Evolutionary conservation across 306 rosid genomes (phyloP).

Genomic region (Quercus ilex): DNA sequence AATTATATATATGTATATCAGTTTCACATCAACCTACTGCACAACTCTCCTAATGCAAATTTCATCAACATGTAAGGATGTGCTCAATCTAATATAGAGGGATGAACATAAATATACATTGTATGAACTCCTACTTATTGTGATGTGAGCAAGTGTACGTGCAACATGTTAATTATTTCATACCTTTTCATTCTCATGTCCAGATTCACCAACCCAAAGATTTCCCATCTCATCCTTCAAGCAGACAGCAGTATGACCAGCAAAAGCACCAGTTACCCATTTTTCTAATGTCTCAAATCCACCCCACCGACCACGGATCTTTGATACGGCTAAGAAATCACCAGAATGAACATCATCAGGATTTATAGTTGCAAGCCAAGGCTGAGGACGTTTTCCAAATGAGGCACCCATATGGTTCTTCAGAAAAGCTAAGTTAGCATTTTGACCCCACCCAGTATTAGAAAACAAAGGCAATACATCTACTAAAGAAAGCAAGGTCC

Average conservation of each 20-base stretch:
- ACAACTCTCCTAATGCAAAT: not conserved
- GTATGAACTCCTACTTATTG: too few species aligned
- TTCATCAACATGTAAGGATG: not conserved
- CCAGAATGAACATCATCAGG: slow-evolving; percentile 92
- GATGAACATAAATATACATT: not conserved
- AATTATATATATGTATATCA: too few species aligned
- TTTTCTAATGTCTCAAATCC: slow-evolving; percentile 97
- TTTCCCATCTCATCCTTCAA: slow-evolving; percentile 89
- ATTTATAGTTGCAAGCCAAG: slow-evolving; percentile 66
- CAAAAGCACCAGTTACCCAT: slow-evolving; percentile 99
- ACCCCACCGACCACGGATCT: slow-evolving; percentile 99
- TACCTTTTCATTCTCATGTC: slow-evolving; percentile 98
- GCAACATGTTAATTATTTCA: slow-evolving; percentile 12
- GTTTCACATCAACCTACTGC: not conserved
- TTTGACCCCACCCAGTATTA: slow-evolving; percentile 91
- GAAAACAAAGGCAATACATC: slow-evolving; percentile 91
- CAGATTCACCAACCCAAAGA: slow-evolving; percentile 99
- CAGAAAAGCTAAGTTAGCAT: slow-evolving; percentile 69
- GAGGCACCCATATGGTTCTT: slow-evolving; percentile 93
- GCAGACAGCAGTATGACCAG: slow-evolving; percentile 98
- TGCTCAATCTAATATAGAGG: not conserved
- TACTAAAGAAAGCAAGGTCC: slow-evolving; percentile 74
- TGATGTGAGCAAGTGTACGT: not conserved
- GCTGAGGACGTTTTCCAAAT: slow-evolving; percentile 74
- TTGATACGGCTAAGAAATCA: slow-evolving; percentile 88